Percentiles rank a stretch among this genome's conserved stretches.
phyloP scores from a whole-genome alignment of 306 rosid genomes.

The Trichosanthes cucumerina region DNA sequence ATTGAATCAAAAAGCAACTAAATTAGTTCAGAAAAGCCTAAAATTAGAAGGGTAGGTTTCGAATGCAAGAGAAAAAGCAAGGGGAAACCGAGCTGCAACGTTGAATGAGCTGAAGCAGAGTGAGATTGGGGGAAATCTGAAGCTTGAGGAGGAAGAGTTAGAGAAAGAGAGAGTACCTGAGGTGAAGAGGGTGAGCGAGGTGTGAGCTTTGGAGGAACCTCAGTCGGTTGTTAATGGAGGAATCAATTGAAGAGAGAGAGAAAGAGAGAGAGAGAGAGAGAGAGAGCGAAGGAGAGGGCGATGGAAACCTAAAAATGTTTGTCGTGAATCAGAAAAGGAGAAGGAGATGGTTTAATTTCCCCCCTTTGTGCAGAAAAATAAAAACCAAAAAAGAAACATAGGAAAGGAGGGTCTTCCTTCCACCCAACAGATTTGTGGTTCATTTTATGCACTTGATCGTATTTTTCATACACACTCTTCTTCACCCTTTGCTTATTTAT shows the following conservation, averaged over 20 bases:
- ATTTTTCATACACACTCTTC: not conserved
- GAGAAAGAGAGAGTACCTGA: not conserved
- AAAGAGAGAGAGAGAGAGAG: not conserved
- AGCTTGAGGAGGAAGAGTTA: not conserved
- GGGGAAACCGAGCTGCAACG: not conserved
- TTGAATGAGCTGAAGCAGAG: constrained; percentile 4
- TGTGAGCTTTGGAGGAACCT: not conserved
- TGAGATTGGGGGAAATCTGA: constrained; percentile 8
- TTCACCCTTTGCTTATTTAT: not conserved
- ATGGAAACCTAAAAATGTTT: constrained; percentile 6
- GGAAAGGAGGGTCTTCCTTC: not conserved
- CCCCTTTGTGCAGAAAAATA: not conserved
- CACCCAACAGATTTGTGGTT: not conserved
- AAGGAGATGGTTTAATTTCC: not conserved
- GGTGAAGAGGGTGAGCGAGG: not conserved
- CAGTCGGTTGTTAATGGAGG: not conserved
- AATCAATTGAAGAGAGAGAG: not conserved
- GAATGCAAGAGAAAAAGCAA: not conserved
- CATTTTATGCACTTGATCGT: not conserved
- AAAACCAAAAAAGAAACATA: not conserved
- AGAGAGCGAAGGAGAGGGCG: not conserved
- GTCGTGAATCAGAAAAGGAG: not conserved
- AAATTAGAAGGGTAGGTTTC: not conserved
- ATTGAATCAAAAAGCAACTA: not conserved
- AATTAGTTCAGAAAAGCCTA: not conserved